Conservation (phyloP, 441 rosid species). For the Pelargonium citronellum region DNA sequence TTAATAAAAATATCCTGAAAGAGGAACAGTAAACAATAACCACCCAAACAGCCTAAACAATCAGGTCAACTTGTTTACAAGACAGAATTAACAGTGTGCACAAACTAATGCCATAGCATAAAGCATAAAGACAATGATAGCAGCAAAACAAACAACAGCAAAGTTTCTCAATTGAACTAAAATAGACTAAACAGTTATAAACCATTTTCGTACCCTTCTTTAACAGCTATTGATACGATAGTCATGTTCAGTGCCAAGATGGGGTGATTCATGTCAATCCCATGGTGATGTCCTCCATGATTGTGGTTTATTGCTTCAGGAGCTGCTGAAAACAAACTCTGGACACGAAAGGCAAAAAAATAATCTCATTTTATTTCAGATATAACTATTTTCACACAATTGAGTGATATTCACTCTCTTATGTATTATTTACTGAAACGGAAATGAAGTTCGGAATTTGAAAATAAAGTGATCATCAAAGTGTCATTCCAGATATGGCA, state of each 20-base stretch:
- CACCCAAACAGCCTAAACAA: not conserved
- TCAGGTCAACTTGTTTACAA: not conserved
- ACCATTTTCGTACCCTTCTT: constrained; percentile 62
- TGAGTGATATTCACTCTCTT: no score
- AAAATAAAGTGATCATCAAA: constrained; percentile 4
- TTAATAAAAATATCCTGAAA: not conserved
- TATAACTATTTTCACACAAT: not conserved
- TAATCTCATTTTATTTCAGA: constrained; percentile 19
- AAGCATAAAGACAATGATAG: not conserved
- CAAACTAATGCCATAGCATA: not conserved
- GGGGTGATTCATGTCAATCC: constrained; percentile 63
- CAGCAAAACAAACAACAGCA: not conserved
- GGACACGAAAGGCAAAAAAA: constrained; percentile 19
- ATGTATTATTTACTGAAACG: no score
- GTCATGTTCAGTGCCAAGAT: constrained; percentile 68
- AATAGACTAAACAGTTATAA: not conserved
- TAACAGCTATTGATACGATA: constrained; percentile 65
- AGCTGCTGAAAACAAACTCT: constrained; percentile 50
- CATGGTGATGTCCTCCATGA: constrained; percentile 47
- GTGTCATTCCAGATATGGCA: constrained; percentile 1
- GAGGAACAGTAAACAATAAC: not conserved
- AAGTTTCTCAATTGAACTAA: not conserved
- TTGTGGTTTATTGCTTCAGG: constrained; percentile 42
- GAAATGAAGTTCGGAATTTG: not conserved
- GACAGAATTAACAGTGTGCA: not conserved